Base-by-base conservation (phyloP, 768 basidiomycete genomes). In the Suillus occidentalis region DNA sequence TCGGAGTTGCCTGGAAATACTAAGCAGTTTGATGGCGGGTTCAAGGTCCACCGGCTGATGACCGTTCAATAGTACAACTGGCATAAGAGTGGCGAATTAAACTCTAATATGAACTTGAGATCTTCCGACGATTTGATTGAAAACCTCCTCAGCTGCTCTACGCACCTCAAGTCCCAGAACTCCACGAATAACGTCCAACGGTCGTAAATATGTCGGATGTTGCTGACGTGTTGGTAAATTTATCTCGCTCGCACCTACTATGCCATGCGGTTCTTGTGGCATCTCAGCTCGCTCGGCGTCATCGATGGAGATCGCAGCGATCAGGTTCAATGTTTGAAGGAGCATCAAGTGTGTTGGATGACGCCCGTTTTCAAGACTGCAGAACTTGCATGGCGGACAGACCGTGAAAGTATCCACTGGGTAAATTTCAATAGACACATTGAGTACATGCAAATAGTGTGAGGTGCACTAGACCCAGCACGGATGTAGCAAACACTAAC, bases 331-430 rank as follows among this genome's bases (percentile, higher is more conserved):
- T 16, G 74, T 72, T 76, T 81, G 77, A 57, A 85, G 71, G 60
- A 84, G 72, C n/a, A 74, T 64, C 28, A 68, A 68, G 60, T 81
- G 81, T 9, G 68, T 63, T 10, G 74, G 69, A 43, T 69, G 65
- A 49, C 68, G 70, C 45, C 73, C 72, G 39, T 56, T 34, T 50
- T 63, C 66, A 62, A 71, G 69, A 56, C 66, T 70, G 73, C 75
- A 71, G 61, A 65, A 65, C 63, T 75, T 62, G 64, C 73, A 76
- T 13, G 75, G 72, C 36, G 77, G 75, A 63, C 76, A 77, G 68
- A 75, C 80, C 77, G 84, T 73, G 68, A 80, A 81, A 71, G 84
- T 80, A 74, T 83, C 80, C 77, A 84, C 76, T 55, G 84, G 82
- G 85, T 87, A 75, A 72, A 75, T 69, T 67, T 70, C 57, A 40